Conservation (phyloP, 306 rosid species). For the Herpetospermum pedunculosum region DNA sequence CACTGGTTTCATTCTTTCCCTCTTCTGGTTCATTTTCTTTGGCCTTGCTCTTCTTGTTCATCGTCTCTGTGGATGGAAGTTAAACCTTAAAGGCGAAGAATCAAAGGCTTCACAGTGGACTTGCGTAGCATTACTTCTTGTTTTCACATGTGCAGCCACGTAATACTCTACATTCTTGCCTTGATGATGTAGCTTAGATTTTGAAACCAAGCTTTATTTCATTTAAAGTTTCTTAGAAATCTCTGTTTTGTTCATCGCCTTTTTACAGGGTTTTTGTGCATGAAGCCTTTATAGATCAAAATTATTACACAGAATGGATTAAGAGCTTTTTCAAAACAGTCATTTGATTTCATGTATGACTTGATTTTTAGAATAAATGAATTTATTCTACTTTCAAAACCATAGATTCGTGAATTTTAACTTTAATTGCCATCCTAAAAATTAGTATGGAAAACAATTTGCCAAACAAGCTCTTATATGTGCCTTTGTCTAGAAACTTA, state of each 20-base stretch:
- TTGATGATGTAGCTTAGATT: neutral
- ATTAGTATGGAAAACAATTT: neutral
- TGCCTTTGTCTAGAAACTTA: neutral
- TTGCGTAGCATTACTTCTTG: constrained; percentile 56
- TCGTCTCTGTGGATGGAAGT: constrained; percentile 82
- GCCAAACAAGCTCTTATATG: neutral
- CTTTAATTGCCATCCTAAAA: neutral
- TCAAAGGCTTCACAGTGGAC: constrained; percentile 57
- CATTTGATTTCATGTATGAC: neutral
- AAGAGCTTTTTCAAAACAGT: neutral
- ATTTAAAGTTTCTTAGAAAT: neutral
- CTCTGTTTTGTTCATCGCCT: neutral
- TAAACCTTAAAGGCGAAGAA: constrained; percentile 49
- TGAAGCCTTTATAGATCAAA: neutral
- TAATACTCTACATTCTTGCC: constrained; percentile 30
- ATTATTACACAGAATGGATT: neutral
- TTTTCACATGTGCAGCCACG: constrained; percentile 74
- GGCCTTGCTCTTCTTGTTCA: constrained; percentile 63
- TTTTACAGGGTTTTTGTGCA: neutral
- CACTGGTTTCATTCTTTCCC: constrained; percentile 66
- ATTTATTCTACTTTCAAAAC: neutral
- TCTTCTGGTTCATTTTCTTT: constrained; percentile 74
- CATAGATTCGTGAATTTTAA: neutral
- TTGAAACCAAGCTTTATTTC: neutral
- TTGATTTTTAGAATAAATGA: neutral